Base-by-base conservation (phyloP, 768 basidiomycete species). In the Tubosaeta sp. region DNA sequence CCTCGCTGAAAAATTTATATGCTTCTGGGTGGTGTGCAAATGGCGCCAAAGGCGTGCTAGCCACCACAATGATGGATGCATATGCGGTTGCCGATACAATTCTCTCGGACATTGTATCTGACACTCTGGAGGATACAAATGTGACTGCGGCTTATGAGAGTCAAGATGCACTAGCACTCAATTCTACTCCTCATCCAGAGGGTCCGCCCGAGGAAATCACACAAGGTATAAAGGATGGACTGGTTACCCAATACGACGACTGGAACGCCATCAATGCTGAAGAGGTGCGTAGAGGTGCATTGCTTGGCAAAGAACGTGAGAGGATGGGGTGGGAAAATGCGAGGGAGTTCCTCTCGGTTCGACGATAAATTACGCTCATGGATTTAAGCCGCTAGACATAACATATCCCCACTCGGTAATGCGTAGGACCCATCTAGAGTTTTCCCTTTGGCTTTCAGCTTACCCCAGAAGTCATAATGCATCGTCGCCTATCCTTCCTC, bases 1-100 rank as follows among this genome's bases (percentile, higher is more conserved):
- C 55, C 5, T 65, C 69, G 11, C 57, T 84, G 32, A 76, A 73
- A 32, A 81, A 81, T 51, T 74, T 94, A n/a, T 99, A 96, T 63
- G 87, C 91, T 1, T 86, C 90, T 1, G 95, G 95, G 10, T 99
- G 96, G 96, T 86, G 91, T 2, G 86, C 91, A 2, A 83, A 80
- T 3, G 95, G 95, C 31, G 94, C 96, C 0, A 85, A 82, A 46
- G 94, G 94, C 10, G 94, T 98, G 12, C 76, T 98, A 40, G 94
- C 92, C 2, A 77, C 85, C 3, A 96, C 96, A 30, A 93, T 99
- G 93, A 82, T 91, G 68, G 80, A 96, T 63, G 90, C 94, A 19
- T 92, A 93, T 63, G 76, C 78, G 3, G 83, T 90, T 3, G 86
- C 90, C 2, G 83, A 87, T 34, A 72, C 77, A 0, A 79, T 97